A percentile compares a stretch with the other conserved stretches of the same genome.
These are phyloP conservation scores for Aspergillus transmontanensis DNA, from an alignment of 2,329 filamentous ascomycete genomes.

Conservation along the genomic window DNA sequence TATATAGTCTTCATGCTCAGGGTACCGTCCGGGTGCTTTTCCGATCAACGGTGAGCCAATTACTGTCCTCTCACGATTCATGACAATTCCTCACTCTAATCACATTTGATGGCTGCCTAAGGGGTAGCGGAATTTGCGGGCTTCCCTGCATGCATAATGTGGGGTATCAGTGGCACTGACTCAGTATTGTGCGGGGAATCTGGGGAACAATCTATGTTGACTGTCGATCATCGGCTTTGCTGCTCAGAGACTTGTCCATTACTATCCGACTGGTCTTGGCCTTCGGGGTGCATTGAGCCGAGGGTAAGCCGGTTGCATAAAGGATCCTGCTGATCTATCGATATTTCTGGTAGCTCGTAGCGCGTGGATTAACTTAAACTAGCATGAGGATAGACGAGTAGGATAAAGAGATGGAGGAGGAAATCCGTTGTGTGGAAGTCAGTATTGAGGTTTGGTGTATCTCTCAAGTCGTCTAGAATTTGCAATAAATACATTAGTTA, in stretches of 20 bases:
- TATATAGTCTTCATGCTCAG: neutral
- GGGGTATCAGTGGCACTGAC: neutral
- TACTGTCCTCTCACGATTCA: neutral
- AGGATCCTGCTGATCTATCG: neutral
- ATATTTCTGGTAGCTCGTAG: neutral
- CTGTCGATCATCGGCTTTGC: neutral
- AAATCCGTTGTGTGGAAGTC: neutral
- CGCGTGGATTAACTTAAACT: fast-evolving
- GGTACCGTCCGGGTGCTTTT: neutral
- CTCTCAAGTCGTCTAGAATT: neutral
- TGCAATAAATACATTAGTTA: no score
- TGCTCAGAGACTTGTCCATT: neutral
- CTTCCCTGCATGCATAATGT: neutral
- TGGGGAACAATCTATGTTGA: neutral
- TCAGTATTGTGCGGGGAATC: neutral
- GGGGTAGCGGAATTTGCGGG: neutral
- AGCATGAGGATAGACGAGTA: no score
- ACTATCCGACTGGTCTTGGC: neutral
- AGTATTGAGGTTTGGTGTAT: neutral
- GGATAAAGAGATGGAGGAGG: neutral
- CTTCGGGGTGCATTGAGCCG: neutral
- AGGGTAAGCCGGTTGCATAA: neutral
- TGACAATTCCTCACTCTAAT: neutral
- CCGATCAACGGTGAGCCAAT: neutral
- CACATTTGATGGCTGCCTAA: neutral